A percentile compares a stretch with the other conserved stretches of the same genome.
phyloP scores from a whole-genome alignment of 768 basidiomycete genomes.

The Russula sp. region DNA sequence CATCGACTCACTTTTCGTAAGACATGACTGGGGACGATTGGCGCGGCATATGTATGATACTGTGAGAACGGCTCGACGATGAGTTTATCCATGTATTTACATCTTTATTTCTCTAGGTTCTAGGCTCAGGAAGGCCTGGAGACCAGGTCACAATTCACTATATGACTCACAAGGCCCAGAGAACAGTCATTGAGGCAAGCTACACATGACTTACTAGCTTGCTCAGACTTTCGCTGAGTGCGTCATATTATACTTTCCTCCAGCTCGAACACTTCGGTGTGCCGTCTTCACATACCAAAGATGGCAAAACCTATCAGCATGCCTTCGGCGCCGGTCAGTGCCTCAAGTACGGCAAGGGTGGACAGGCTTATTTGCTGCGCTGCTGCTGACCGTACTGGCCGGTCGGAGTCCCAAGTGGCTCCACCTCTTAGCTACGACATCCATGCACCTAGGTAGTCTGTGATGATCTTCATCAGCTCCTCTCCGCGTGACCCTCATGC shows the following conservation, averaged over 20 bases:
- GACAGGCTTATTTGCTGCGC: conserved; percentile 98
- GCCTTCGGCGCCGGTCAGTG: conserved; percentile 95
- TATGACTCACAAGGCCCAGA: conserved; percentile 97
- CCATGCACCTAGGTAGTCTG: no score
- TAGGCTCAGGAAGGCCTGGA: conserved; percentile 99
- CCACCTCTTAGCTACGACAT: no score
- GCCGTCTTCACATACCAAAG: conserved; percentile 96
- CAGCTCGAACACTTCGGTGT: conserved; percentile 98
- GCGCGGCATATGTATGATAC: conserved; percentile 99
- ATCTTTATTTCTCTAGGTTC: conserved; percentile 54
- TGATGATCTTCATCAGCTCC: no score
- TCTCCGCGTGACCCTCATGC: no score
- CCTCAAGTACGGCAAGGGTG: conserved; percentile 93
- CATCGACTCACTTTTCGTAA: conserved; percentile 29
- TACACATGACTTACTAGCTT: background rate
- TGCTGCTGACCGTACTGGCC: conserved; percentile 97
- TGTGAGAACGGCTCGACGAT: conserved; percentile 33
- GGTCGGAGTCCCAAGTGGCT: conserved; percentile 29
- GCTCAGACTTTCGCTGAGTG: background rate
- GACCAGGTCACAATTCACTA: conserved; percentile 99
- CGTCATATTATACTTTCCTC: background rate
- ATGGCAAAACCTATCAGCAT: conserved; percentile 99
- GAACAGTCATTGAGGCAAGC: conserved; percentile 83
- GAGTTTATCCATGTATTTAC: background rate
- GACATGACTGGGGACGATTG: conserved; percentile 99